phyloP scores from a whole-genome alignment of 2,329 filamentous ascomycete genomes.

The Beauveria bassiana region DNA sequence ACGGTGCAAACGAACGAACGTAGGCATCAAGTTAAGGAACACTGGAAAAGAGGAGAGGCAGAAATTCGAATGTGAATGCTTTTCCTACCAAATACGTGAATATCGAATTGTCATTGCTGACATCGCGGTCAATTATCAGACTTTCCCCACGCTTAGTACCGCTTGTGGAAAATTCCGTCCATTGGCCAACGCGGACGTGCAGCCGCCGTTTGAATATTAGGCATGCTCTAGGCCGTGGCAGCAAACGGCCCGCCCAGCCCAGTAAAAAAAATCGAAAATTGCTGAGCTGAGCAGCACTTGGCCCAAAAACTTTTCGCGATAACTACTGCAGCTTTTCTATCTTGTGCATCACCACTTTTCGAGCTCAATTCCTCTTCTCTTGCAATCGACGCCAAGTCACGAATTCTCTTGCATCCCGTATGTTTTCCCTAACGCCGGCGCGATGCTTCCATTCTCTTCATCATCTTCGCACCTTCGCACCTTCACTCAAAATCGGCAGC shows the following conservation, averaged over 20 bases:
- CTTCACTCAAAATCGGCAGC: neutral
- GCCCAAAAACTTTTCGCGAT: conserved; percentile 13
- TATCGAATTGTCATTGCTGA: neutral
- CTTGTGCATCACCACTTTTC: conserved; percentile 12
- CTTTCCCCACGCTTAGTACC: neutral
- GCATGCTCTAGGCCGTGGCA: conserved; percentile 3
- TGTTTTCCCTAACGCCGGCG: neutral
- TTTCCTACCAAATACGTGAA: neutral
- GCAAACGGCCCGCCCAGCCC: conserved; percentile 10
- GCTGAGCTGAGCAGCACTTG: conserved; percentile 12
- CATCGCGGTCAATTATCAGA: neutral
- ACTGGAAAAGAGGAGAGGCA: neutral
- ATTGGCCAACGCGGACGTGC: neutral
- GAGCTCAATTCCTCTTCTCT: neutral
- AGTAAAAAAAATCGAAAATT: conserved; percentile 10
- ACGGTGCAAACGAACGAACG: conserved; percentile 4
- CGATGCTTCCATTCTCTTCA: neutral
- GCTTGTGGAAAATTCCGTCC: neutral
- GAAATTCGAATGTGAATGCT: neutral
- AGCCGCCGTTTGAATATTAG: neutral
- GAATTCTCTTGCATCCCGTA: neutral
- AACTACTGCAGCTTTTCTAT: conserved; percentile 7
- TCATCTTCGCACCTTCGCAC: neutral
- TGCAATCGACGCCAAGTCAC: conserved; percentile 1
- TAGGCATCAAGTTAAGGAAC: neutral